Evolutionary conservation across 352 stramenopile genomes (phyloP).

Genomic region (Globisporangium viniferum): DNA sequence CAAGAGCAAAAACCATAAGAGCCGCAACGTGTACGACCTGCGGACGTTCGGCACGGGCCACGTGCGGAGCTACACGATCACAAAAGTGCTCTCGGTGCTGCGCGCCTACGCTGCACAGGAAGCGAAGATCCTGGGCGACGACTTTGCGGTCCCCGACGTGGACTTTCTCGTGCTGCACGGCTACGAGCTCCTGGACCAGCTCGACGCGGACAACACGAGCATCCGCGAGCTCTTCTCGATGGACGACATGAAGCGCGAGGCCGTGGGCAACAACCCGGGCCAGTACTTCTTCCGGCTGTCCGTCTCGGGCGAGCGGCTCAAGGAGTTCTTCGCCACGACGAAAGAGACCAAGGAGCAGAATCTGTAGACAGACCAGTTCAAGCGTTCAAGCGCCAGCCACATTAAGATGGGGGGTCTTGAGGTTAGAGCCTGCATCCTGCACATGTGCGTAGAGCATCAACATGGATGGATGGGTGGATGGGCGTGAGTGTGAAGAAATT

Average conservation of each 20-base stretch:
- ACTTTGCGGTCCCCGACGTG: slow-evolving; percentile 40
- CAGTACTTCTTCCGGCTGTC: slow-evolving; percentile 65
- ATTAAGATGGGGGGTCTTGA: not conserved
- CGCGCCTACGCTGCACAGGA: slow-evolving; percentile 26
- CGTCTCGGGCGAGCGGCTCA: slow-evolving; percentile 38
- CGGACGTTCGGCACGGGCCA: slow-evolving; percentile 50
- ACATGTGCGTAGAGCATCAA: not conserved
- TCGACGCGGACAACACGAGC: slow-evolving; percentile 67
- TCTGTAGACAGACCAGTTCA: slow-evolving; percentile 16
- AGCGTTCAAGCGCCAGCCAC: not conserved
- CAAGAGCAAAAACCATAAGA: slow-evolving; percentile 9
- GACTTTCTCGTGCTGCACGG: slow-evolving; percentile 76
- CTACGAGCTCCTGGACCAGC: slow-evolving; percentile 72
- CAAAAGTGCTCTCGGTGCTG: slow-evolving; percentile 55
- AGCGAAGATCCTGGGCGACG: slow-evolving; percentile 32
- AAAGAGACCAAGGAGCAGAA: slow-evolving; percentile 31
- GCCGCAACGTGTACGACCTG: slow-evolving; percentile 62
- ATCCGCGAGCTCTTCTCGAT: slow-evolving; percentile 76
- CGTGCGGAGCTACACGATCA: slow-evolving; percentile 62
- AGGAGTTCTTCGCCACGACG: slow-evolving; percentile 59
- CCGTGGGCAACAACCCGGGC: slow-evolving; percentile 20
- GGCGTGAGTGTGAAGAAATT: not conserved
- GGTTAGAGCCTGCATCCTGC: not conserved
- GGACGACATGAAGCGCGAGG: slow-evolving; percentile 78
- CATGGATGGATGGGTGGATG: not conserved